Evolutionary conservation across 176 grass and related monocot genomes (phyloP), one percentile per base, ranked within the genome.

Genomic region (Hyparrhenia diplandra): DNA sequence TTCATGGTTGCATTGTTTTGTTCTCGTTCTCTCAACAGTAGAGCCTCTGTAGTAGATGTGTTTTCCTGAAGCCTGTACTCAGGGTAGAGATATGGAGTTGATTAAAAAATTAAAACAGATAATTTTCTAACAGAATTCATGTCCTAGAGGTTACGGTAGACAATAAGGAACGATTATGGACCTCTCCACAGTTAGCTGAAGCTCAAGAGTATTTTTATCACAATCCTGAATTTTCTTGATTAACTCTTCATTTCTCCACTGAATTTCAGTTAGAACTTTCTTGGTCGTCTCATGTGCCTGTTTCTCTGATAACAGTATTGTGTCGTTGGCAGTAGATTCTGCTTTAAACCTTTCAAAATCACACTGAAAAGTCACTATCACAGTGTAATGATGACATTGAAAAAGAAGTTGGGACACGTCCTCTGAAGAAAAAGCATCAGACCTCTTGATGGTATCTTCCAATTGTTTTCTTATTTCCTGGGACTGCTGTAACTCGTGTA

Each of bases 401-500:
- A 24, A 68, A 79, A 85, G 23, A 84, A 74, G 20, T 47, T 80
- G 69, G n/a, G 23, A 36, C 47, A 68, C 13, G 61, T 79, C 69
- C 60, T 67, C 29, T 40, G 20, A 84, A 79, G 61, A 80, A 81
- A 80, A 79, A 79, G 28, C 71, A 59, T 77, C 75, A 72, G 80
- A 93, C 85, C 91, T 90, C 78, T 73, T 90, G 49, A 84, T 82
- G 49, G 27, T 69, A 74, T 90, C 84, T 77, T 80, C 74, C 67
- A 90, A 88, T 67, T 87, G 76, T 42, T 89, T 80, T 69, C 69
- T 85, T 54, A 27, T 76, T 85, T 80, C 63, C 74, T 93, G 77
- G 8, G 39, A 93, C 35, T 81, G 47, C 65, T 93, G 80, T 55
- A 62, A 42, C 59, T 90, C 71, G 0, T 79, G 30, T 81, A 87